phyloP scores from a whole-genome alignment of 106 monocot genomes.

The Xerophyta viscosa region DNA sequence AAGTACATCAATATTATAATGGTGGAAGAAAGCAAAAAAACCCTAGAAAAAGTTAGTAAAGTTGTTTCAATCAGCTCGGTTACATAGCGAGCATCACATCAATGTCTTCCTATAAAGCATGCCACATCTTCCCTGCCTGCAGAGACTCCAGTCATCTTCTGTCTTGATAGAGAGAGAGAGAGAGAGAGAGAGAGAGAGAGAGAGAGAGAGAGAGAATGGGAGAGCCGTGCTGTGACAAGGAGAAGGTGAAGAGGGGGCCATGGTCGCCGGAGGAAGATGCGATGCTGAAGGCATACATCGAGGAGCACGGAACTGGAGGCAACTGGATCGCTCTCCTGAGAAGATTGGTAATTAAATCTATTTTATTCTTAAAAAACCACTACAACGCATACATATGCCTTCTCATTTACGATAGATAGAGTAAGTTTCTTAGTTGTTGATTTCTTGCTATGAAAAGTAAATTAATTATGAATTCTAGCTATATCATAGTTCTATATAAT shows the following conservation, averaged over 20 bases:
- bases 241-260: conserved; percentile 35
- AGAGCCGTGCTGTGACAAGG: conserved; percentile 39
- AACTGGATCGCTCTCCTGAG: too few species aligned
- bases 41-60: neutral
- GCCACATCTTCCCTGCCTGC: conserved; percentile 7
- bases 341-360: conserved; percentile 36
- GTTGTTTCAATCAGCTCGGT: neutral
- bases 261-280: too few species aligned
- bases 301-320: too few species aligned
- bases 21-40: neutral
- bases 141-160: neutral
- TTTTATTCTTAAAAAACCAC: conserved; percentile 17
- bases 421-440: too few species aligned
- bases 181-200: too few species aligned
- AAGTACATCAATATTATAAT: too few species aligned
- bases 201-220: conserved; percentile 28
- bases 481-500: too few species aligned
- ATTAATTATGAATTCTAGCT: too few species aligned
- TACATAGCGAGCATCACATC: conserved; percentile 21
- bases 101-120: conserved; percentile 33
- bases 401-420: neutral
- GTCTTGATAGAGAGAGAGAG: conserved; percentile 14
- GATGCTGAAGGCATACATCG: too few species aligned
- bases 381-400: neutral
- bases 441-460: too few species aligned